Conservation (phyloP, 2,329 filamentous ascomycete species). For the Aspergillus novofumigatus region DNA sequence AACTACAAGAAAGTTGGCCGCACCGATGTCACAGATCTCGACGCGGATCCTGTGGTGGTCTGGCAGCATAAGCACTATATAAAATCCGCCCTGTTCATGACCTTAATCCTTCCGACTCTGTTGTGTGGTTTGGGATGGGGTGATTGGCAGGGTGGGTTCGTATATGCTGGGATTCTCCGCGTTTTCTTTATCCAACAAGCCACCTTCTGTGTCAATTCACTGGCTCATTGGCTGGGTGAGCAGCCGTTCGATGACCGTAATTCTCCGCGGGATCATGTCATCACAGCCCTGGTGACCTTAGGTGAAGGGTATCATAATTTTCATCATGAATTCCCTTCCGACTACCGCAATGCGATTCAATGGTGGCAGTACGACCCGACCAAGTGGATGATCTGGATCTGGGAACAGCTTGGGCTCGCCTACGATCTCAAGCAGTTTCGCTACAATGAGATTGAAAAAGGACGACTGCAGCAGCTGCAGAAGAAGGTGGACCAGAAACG, state of each 20-base stretch:
- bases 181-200: conserved; percentile 83
- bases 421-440: conserved; percentile 84
- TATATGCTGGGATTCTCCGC: conserved; percentile 76
- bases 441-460: conserved; percentile 83
- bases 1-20: conserved; percentile 78
- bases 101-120: conserved; percentile 65
- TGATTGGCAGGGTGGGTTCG: conserved; percentile 72
- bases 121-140: conserved; percentile 70
- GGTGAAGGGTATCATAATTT: conserved; percentile 90
- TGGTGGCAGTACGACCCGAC: conserved; percentile 86
- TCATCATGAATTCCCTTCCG: conserved; percentile 85
- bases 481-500: conserved; percentile 85
- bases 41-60: conserved; percentile 73
- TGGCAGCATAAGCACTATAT: conserved; percentile 83
- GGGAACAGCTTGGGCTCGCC: conserved; percentile 75
- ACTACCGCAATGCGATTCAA: conserved; percentile 82
- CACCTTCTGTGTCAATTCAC: conserved; percentile 84
- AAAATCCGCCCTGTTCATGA: conserved; percentile 66
- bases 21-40: conserved; percentile 79
- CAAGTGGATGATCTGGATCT: conserved; percentile 77
- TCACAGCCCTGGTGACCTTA: conserved; percentile 75
- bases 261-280: conserved; percentile 75
- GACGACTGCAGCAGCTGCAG: conserved; percentile 74
- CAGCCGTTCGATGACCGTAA: conserved; percentile 86
- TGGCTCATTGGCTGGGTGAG: conserved; percentile 82